Conservation (phyloP, 2,329 filamentous ascomycete genomes). For the Cyanodermella asteris region DNA sequence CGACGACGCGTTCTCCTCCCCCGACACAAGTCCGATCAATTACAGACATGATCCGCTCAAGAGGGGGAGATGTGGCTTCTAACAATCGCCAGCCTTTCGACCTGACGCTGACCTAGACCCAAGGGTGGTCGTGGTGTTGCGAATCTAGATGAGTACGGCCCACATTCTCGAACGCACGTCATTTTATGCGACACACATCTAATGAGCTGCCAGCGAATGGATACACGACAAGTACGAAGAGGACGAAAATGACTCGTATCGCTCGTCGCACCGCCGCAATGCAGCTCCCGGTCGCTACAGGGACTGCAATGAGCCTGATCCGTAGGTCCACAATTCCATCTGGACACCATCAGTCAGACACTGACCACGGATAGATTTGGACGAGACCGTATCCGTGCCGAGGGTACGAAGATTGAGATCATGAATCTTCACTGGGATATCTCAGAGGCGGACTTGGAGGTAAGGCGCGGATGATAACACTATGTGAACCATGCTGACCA, state of each 20-base stretch:
- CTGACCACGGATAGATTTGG: no score
- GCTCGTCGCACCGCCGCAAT: background rate
- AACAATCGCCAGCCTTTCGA: slow-evolving; percentile 12
- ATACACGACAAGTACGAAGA: slow-evolving; percentile 81
- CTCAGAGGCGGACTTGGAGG: slow-evolving; percentile 61
- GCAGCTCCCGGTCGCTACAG: slow-evolving; percentile 5
- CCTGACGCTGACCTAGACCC: slow-evolving; percentile 6
- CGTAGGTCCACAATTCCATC: slow-evolving; percentile 3
- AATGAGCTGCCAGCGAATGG: slow-evolving; percentile 47
- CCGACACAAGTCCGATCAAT: no score
- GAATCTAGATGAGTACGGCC: slow-evolving; percentile 52
- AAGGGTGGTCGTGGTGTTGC: slow-evolving; percentile 29
- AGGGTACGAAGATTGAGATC: slow-evolving; percentile 53
- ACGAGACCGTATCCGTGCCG: slow-evolving; percentile 25
- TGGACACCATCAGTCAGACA: slow-evolving; percentile 1
- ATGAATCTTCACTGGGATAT: slow-evolving; percentile 88
- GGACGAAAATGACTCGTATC: slow-evolving; percentile 16
- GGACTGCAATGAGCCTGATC: slow-evolving; percentile 6
- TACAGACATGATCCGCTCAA: no score
- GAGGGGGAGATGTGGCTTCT: no score
- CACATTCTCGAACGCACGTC: slow-evolving; percentile 7
- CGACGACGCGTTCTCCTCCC: no score
- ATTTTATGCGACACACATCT: background rate
- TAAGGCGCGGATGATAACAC: slow-evolving; percentile 19
- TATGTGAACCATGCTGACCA: slow-evolving; percentile 2